These are phyloP conservation scores for Epichloe coenophiala DNA, from an alignment of 2,329 filamentous ascomycete genomes.

Conservation along the genomic window DNA sequence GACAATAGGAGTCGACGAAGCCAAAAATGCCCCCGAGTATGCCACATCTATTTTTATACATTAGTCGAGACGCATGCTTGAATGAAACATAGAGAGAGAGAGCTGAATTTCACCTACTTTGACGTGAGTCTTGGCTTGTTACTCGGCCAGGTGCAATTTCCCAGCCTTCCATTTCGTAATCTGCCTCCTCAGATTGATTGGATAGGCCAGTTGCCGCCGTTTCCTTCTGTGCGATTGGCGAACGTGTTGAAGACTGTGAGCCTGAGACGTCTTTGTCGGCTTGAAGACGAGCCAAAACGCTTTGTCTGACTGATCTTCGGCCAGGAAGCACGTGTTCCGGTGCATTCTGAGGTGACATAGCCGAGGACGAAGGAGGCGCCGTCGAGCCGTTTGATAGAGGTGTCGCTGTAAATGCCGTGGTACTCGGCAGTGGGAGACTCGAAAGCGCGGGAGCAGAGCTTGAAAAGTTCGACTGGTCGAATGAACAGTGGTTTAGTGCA, in stretches of 20 bases:
- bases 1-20: constrained; percentile 20
- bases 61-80: background rate
- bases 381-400: background rate
- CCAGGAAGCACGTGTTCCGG: background rate
- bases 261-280: background rate
- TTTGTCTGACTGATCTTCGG: constrained; percentile 2
- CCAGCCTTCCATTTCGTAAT: constrained; percentile 6
- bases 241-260: background rate
- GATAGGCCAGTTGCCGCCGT: background rate
- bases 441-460: too few relatives aligned
- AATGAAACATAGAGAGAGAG: background rate
- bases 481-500: background rate
- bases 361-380: background rate
- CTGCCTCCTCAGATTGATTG: background rate
- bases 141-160: constrained; percentile 31
- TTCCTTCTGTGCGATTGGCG: background rate
- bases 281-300: constrained; percentile 3
- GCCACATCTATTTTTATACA: constrained; percentile 22
- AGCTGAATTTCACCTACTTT: constrained; percentile 20
- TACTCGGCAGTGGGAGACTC: background rate
- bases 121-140: constrained; percentile 13
- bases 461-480: background rate
- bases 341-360: background rate
- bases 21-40: constrained; percentile 29
- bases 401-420: background rate